Percentiles rank a stretch among this genome's conserved stretches.
Evolutionary conservation across 2,329 filamentous ascomycete genomes (phyloP).

Genomic region (Pseudogymnoascus sp.): DNA sequence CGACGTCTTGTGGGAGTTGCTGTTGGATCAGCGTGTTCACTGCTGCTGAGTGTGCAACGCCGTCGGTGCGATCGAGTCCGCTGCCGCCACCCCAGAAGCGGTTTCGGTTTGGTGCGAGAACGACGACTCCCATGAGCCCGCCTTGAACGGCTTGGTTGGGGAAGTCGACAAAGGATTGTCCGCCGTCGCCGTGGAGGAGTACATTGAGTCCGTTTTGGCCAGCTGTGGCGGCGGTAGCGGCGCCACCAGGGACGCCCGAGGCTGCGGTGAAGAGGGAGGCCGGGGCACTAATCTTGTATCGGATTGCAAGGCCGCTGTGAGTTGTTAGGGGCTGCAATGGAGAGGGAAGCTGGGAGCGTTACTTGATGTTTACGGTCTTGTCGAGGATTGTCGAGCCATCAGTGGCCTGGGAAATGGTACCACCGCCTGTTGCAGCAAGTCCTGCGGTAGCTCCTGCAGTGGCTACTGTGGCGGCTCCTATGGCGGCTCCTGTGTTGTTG

Average conservation of each 20-base stretch:
- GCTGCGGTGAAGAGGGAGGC: slow-evolving; percentile 45
- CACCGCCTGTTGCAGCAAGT: neutral
- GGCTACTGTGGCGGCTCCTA: neutral
- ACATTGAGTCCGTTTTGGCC: slow-evolving; percentile 46
- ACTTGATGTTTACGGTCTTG: slow-evolving; percentile 48
- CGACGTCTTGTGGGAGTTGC: slow-evolving; percentile 44
- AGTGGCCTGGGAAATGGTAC: slow-evolving; percentile 35
- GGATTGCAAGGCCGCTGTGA: slow-evolving; percentile 42
- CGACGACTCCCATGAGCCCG: slow-evolving; percentile 67
- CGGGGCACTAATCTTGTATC: slow-evolving; percentile 49
- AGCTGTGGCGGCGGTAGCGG: slow-evolving; percentile 23
- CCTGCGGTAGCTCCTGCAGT: neutral
- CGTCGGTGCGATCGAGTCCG: slow-evolving; percentile 47
- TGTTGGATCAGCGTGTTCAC: slow-evolving; percentile 45
- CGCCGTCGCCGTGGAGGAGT: slow-evolving; percentile 53
- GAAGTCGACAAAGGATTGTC: slow-evolving; percentile 68
- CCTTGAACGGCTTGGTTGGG: slow-evolving; percentile 68
- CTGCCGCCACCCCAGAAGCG: slow-evolving; percentile 52
- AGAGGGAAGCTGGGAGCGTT: slow-evolving; percentile 18
- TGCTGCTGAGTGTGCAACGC: slow-evolving; percentile 48
- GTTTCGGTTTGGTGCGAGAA: slow-evolving; percentile 51
- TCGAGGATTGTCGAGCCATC: slow-evolving; percentile 51
- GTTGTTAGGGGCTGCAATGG: slow-evolving; percentile 13
- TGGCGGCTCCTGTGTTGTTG: neutral
- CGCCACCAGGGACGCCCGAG: slow-evolving; percentile 42